phyloP scores from a whole-genome alignment of 1,284 basidiomycete genomes.

The Pseudozyma pruni region DNA sequence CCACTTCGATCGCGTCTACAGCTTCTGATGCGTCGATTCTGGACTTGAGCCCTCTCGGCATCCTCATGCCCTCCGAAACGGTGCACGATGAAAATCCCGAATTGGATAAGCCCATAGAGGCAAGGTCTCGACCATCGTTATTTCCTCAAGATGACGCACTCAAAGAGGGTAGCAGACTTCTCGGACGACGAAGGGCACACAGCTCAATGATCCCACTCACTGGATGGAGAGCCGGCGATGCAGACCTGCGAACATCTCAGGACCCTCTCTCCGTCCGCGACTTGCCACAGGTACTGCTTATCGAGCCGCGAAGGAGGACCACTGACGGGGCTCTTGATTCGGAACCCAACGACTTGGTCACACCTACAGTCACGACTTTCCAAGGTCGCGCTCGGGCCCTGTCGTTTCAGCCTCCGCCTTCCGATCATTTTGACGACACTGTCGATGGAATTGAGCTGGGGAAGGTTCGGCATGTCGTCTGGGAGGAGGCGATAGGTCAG shows the following conservation, averaged over 20 bases:
- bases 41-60: conserved; percentile 27
- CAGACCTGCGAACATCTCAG: background rate
- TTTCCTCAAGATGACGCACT: background rate
- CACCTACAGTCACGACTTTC: conserved; percentile 25
- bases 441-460: too few relatives aligned
- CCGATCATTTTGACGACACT: background rate
- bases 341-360: conserved; percentile 17
- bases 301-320: background rate
- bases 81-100: too few relatives aligned
- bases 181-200: conserved; percentile 19
- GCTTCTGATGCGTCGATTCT: conserved; percentile 25
- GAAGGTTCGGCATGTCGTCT: conserved; percentile 2
- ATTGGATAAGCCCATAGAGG: too few relatives aligned
- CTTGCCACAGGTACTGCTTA: conserved; percentile 18
- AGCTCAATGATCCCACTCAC: conserved; percentile 33
- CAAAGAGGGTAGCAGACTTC: background rate
- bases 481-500: conserved; percentile 24
- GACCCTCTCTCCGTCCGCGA: background rate
- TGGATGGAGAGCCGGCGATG: conserved; percentile 27
- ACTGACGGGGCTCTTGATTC: background rate
- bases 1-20: conserved; percentile 11
- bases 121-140: background rate
- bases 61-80: conserved; percentile 20
- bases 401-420: conserved; percentile 12
- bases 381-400: conserved; percentile 14